Base-by-base conservation (phyloP, 2,329 filamentous ascomycete species). In the Hypoxylon sp. region DNA sequence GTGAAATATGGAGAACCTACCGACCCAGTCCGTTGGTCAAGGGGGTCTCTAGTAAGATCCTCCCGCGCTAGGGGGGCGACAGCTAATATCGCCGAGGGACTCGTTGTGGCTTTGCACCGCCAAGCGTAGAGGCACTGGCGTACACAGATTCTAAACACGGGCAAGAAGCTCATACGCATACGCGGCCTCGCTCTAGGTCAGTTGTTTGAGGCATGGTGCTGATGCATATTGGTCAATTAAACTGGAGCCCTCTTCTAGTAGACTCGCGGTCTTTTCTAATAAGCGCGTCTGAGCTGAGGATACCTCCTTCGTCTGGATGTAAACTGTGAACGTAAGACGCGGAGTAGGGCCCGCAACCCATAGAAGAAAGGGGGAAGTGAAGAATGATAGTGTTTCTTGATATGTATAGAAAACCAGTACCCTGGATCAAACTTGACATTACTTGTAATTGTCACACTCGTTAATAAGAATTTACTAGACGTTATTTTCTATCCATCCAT, bases 61-160 rank as follows among this genome's bases (percentile, higher is more conserved):
- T 46, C 32, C 47, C 51, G 41, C 22, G 24, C 32, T 20, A 24
- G 34, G 22, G 8, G 4, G 32, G 46, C 24, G 43, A 34, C 19
- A 34, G 11, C 17, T 24, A 17, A 17, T 32, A 39, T 39, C 37
- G 54, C 39, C 48, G 54, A 11, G n/a, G 37, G 22, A 30, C 26
- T 20, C 20, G 47, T 37, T 56, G 54, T 50, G 59, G 54, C 54
- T 62, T 56, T 48, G 59, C 43, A 24, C 24, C 11, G n/a, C 32
- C 34, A 20, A 34, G 26, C n/a, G 49, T 51, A 32, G 49, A 58
- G 30, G 37, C 30, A 32, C 30, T 32, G 43, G 28, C 43, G 6
- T 44, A 17, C 39, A 46, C 20, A 6, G 8, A 26, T 32, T 47
- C 37, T 17, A 41, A 41, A 17, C 20, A 17, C 22, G 47, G 47